Percentiles rank a stretch among this genome's conserved stretches.
phyloP scores from a whole-genome alignment of 2,329 filamentous ascomycete genomes.

The Colletotrichum sp. region DNA sequence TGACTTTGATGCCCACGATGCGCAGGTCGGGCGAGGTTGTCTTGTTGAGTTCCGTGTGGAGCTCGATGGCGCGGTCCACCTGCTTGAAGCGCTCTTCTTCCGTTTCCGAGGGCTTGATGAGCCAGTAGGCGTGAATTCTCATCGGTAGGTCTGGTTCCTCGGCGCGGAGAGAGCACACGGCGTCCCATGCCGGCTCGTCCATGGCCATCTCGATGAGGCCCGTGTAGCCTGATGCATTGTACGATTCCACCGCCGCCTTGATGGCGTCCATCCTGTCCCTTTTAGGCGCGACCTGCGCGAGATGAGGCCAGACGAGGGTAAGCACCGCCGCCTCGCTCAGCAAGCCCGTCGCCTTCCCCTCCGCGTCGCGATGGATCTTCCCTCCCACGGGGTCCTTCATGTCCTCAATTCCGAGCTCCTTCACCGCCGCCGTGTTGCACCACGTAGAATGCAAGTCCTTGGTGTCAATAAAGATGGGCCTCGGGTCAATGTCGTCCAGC shows the following conservation, averaged over 20 bases:
- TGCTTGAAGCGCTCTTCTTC: constrained; percentile 49
- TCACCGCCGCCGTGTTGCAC: constrained; percentile 57
- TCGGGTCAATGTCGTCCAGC: constrained; percentile 57
- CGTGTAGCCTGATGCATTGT: constrained; percentile 58
- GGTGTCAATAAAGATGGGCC: constrained; percentile 62
- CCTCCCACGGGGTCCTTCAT: constrained; percentile 55
- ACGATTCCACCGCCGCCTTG: constrained; percentile 52
- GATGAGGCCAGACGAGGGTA: constrained; percentile 60
- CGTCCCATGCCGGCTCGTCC: constrained; percentile 62
- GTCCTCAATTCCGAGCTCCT: constrained; percentile 52
- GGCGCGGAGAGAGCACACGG: constrained; percentile 48
- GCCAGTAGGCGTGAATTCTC: constrained; percentile 61
- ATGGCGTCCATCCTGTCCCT: constrained; percentile 55
- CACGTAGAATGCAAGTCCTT: constrained; percentile 63
- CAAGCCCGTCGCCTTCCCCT: constrained; percentile 54
- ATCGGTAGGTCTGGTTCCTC: constrained; percentile 43
- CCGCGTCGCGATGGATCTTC: constrained; percentile 53
- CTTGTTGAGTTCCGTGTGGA: constrained; percentile 39
- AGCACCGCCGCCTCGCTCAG: constrained; percentile 58
- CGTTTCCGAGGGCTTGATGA: constrained; percentile 53
- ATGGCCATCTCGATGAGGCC: constrained; percentile 66
- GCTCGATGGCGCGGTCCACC: constrained; percentile 53
- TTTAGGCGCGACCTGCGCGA: constrained; percentile 50
- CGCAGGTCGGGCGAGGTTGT: constrained; percentile 40
- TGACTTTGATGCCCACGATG: constrained; percentile 63